phyloP scores from a whole-genome alignment of 768 basidiomycete species.

The Leccinellum rugosiceps region DNA sequence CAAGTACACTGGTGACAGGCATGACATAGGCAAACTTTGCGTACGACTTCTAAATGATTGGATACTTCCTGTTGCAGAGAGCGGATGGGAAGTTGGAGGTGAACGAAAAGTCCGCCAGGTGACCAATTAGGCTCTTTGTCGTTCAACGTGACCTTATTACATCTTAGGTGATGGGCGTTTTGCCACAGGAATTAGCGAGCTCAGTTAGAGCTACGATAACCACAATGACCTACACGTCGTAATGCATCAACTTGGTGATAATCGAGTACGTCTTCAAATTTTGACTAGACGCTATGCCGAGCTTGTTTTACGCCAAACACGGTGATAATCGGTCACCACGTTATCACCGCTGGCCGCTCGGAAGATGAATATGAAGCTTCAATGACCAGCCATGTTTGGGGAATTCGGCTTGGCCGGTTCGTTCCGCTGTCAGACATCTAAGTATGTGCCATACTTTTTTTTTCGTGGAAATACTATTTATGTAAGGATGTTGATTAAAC shows the following conservation, averaged over 20 bases:
- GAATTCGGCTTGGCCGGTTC: slow-evolving; percentile 43
- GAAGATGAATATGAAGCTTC: slow-evolving; percentile 51
- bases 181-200: slow-evolving; percentile 27
- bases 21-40: slow-evolving; percentile 52
- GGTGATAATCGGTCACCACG: slow-evolving; percentile 38
- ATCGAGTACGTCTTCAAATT: slow-evolving; percentile 6
- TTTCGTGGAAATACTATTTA: background rate
- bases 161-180: slow-evolving; percentile 20
- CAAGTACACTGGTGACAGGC: slow-evolving; percentile 62
- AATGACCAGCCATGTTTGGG: slow-evolving; percentile 45
- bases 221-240: slow-evolving; percentile 9
- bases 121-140: slow-evolving; percentile 12
- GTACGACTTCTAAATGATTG: slow-evolving; percentile 54
- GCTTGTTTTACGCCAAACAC: slow-evolving; percentile 16
- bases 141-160: slow-evolving; percentile 4
- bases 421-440: slow-evolving; percentile 63
- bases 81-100: slow-evolving; percentile 88
- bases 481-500: background rate
- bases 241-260: slow-evolving; percentile 6
- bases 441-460: background rate
- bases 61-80: slow-evolving; percentile 63
- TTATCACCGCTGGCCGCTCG: slow-evolving; percentile 38
- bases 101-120: slow-evolving; percentile 63
- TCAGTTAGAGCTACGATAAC: slow-evolving; percentile 16
- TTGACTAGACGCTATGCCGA: slow-evolving; percentile 15